A percentile compares a stretch with the other conserved stretches of the same genome.
These are phyloP conservation scores for Litchi chinensis DNA, from an alignment of 345 rosid genomes.

Conservation along the genomic window DNA sequence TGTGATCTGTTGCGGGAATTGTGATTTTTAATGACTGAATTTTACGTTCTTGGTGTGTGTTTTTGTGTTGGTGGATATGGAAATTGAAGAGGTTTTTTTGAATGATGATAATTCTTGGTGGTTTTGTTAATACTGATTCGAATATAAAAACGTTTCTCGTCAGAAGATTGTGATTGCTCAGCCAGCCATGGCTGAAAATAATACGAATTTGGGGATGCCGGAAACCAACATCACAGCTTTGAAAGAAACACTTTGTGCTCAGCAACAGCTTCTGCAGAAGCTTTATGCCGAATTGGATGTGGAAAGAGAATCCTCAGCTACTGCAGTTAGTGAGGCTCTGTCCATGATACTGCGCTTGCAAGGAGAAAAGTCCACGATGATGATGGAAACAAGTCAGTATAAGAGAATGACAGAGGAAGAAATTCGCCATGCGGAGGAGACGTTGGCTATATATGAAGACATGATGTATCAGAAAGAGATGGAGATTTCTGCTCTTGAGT, in stretches of 20 bases:
- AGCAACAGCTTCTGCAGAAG: conserved; percentile 81
- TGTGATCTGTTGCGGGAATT: background rate
- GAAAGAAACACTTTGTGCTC: conserved; percentile 62
- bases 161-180: background rate
- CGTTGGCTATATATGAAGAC: conserved; percentile 68
- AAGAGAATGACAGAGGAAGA: conserved; percentile 87
- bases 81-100: background rate
- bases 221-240: conserved; percentile 46
- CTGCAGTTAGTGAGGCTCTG: conserved; percentile 79
- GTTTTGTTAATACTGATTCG: conserved; percentile 9
- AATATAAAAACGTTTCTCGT: background rate
- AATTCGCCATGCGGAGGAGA: conserved; percentile 77
- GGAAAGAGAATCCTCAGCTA: conserved; percentile 81
- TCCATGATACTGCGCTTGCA: conserved; percentile 89
- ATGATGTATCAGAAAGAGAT: conserved; percentile 76
- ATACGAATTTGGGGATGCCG: conserved; percentile 30
- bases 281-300: conserved; percentile 68
- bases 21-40: background rate
- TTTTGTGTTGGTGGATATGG: background rate
- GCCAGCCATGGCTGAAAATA: conserved; percentile 46
- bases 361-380: conserved; percentile 71
- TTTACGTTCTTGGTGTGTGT: background rate
- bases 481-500: conserved; percentile 87
- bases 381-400: conserved; percentile 90
- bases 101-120: background rate